phyloP scores from a whole-genome alignment of 306 rosid genomes.

The Inga laurina region DNA sequence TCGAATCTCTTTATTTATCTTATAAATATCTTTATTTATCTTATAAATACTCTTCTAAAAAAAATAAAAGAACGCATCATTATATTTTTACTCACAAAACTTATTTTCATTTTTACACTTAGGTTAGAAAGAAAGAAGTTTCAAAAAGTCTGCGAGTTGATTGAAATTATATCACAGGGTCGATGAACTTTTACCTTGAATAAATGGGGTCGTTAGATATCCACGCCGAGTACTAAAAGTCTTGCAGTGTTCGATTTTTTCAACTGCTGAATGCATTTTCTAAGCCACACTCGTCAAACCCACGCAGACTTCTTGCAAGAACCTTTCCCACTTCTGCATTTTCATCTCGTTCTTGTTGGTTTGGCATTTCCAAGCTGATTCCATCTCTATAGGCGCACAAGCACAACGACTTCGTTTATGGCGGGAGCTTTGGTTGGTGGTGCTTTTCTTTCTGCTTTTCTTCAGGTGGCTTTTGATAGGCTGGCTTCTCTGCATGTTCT shows the following conservation, averaged over 20 bases:
- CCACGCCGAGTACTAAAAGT: too few relatives aligned
- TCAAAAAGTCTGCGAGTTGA: too few relatives aligned
- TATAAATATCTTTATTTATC: too few relatives aligned
- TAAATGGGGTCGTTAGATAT: not conserved
- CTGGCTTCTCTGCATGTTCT: constrained; percentile 14
- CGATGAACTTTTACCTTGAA: too few relatives aligned
- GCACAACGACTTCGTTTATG: not conserved
- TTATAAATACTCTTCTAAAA: too few relatives aligned
- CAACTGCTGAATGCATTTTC: not conserved
- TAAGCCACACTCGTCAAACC: not conserved
- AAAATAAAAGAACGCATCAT: too few relatives aligned
- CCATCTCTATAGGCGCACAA: not conserved
- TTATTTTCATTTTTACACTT: too few relatives aligned
- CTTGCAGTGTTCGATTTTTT: too few relatives aligned
- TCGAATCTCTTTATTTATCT: too few relatives aligned
- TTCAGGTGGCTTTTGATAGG: constrained; percentile 26
- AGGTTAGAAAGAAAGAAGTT: too few relatives aligned
- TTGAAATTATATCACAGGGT: too few relatives aligned
- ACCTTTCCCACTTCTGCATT: not conserved
- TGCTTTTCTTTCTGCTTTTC: constrained; percentile 33
- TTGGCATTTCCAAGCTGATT: not conserved
- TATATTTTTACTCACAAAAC: too few relatives aligned
- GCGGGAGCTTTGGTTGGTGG: constrained; percentile 26
- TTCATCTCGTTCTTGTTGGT: not conserved
- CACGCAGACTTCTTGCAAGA: not conserved